Percentiles rank a stretch among this genome's conserved stretches.
These are phyloP conservation scores for Brachypodium distachyon DNA, from an alignment of 202 grass and related monocot genomes.

Conservation along the genomic window DNA sequence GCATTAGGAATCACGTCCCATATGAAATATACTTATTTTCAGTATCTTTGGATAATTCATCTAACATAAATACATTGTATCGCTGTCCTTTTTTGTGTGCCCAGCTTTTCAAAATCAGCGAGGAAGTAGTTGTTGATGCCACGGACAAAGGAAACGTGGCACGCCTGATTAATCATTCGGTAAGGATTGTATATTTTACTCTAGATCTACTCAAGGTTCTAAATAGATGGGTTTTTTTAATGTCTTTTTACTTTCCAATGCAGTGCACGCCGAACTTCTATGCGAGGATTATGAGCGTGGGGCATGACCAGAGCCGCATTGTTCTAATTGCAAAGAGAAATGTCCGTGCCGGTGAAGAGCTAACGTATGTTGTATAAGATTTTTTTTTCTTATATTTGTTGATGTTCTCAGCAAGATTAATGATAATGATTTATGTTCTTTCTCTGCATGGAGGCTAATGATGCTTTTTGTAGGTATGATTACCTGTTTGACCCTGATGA, in stretches of 20 bases:
- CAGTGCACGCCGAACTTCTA: constrained; percentile 98
- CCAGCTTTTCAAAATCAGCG: constrained; percentile 99
- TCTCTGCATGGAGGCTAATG: neutral
- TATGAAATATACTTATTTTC: neutral
- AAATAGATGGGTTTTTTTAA: neutral
- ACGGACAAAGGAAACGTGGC: constrained; percentile 95
- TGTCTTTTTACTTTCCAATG: constrained; percentile 17
- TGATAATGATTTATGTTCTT: neutral
- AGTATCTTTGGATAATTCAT: constrained; percentile 13
- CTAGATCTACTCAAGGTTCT: neutral
- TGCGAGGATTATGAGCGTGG: constrained; percentile 98
- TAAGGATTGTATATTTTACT: constrained; percentile 36
- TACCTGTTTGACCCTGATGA: constrained; percentile 97
- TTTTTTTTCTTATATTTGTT: neutral
- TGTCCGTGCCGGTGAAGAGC: constrained; percentile 75
- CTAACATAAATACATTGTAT: constrained; percentile 6
- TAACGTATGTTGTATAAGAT: constrained; percentile 51
- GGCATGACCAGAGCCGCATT: constrained; percentile 89
- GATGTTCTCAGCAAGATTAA: neutral
- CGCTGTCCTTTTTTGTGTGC: constrained; percentile 15
- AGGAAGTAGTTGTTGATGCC: constrained; percentile 98
- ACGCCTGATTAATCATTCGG: constrained; percentile 95
- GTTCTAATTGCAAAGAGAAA: constrained; percentile 92
- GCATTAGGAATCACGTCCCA: neutral
- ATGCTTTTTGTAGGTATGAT: constrained; percentile 63